Evolutionary conservation across 164 flowering plant genomes (phyloP), one percentile per base, ranked within the genome.

Genomic region (Umbilicus rupestris): DNA sequence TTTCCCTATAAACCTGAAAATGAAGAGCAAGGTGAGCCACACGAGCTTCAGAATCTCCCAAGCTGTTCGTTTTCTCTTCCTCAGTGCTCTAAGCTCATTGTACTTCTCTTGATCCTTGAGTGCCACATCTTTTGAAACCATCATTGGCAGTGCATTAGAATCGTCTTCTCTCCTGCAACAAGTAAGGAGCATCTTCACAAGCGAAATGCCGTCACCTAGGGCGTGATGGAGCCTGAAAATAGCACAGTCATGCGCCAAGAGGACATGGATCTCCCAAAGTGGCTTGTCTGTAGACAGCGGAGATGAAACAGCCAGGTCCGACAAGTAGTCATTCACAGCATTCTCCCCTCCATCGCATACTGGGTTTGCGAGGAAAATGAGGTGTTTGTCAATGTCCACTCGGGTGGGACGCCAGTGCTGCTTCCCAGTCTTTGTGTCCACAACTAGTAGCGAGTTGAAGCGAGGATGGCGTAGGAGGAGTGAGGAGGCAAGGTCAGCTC

Each of bases 131-230:
- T 55, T 55, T 16, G 60, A 55, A 4, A 49, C 50, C 15, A 81
- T 28, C 0, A 65, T 69, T 6, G 84, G 84, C 59, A 71, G 28
- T 39, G 72, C 46, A 46, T 69, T 77, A 0, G 78, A 74, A 22
- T 72, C 75, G 24, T 73, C 80, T 5, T 42, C 70, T 57, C 64
- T 68, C 69, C 78, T 50, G 71, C 89, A 86, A 41, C 75, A 44
- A 14, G 83, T 72, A 19, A 84, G 66, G 42, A 85, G 64, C 75
- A 85, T 39, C 12, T 90, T 83, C 87, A 88, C 78, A 67, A 88
- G 69, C 8, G 95, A 85, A 30, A 80, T 75, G 52, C 95, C 91
- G 65, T 88, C 91, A 0, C 95, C 95, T 20, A 88, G 66, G 3
- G 95, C 77, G 67, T 88, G 95, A 50, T 88, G 95, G 29, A 86